phyloP scores from a whole-genome alignment of 306 rosid species.

The Chamaecrista fasciculata region DNA sequence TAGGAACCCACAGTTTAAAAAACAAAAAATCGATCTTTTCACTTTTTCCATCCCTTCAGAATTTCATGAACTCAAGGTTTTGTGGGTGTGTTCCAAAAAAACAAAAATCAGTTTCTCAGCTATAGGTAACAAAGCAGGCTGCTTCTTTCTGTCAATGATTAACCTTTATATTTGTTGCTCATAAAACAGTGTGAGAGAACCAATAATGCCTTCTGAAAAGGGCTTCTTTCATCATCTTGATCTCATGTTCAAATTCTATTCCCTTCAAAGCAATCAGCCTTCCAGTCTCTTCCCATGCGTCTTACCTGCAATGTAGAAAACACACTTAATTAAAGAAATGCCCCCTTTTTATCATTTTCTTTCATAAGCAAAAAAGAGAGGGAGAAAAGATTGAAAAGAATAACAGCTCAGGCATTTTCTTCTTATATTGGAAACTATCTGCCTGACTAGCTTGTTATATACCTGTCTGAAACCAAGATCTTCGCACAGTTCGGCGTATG shows the following conservation, averaged over 20 bases:
- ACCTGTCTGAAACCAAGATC: constrained; percentile 97
- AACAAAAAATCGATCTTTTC: background rate
- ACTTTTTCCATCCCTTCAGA: constrained; percentile 15
- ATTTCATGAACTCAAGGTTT: constrained; percentile 13
- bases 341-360: too few relatives aligned
- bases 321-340: constrained; percentile 14
- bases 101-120: constrained; percentile 25
- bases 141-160: background rate
- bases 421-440: constrained; percentile 13
- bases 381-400: background rate
- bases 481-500: constrained; percentile 63
- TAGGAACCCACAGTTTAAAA: constrained; percentile 26
- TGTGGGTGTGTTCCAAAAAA: constrained; percentile 14
- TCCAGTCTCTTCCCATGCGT: constrained; percentile 46
- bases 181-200: constrained; percentile 23
- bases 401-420: background rate
- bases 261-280: constrained; percentile 8
- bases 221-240: constrained; percentile 18
- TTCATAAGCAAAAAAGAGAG: too few relatives aligned
- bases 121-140: constrained; percentile 26
- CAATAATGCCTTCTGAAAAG: constrained; percentile 26
- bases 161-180: constrained; percentile 24
- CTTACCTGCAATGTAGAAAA: constrained; percentile 51
- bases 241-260: constrained; percentile 9
- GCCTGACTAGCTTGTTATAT: constrained; percentile 13